Conservation (phyloP, 305 asterid genomes). For the Nicotiana rustica region DNA sequence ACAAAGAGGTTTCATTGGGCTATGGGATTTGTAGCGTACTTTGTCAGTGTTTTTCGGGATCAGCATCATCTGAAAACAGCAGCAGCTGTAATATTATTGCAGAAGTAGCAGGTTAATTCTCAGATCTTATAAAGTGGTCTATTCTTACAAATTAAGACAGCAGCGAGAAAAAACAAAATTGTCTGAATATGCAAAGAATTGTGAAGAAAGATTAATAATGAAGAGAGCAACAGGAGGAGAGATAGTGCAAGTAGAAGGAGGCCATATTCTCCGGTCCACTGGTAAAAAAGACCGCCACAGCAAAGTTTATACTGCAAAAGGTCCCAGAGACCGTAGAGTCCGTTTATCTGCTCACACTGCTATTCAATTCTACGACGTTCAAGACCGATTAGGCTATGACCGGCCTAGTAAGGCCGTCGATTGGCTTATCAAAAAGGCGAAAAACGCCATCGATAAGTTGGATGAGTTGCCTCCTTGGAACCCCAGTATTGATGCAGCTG, state of each 20-base stretch:
- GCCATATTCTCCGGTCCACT: conserved; percentile 86
- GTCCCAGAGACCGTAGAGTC: conserved; percentile 90
- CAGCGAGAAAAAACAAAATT: too few relatives aligned
- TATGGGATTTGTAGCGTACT: conserved; percentile 39
- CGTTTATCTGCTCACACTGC: conserved; percentile 96
- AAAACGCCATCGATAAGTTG: conserved; percentile 82
- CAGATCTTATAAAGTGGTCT: not conserved
- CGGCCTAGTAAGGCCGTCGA: conserved; percentile 98
- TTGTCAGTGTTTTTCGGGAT: conserved; percentile 51
- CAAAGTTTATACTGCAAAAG: conserved; percentile 89
- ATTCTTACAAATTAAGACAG: too few relatives aligned
- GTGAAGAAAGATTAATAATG: not conserved
- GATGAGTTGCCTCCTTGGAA: conserved; percentile 87
- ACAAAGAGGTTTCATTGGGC: conserved; percentile 44
- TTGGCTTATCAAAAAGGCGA: conserved; percentile 91
- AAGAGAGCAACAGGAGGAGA: conserved; percentile 55
- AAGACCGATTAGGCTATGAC: conserved; percentile 94
- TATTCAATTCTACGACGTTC: conserved; percentile 93
- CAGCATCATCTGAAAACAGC: conserved; percentile 34
- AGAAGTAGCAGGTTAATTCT: conserved; percentile 35
- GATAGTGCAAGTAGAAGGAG: conserved; percentile 90
- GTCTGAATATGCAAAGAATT: not conserved
- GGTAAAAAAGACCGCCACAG: conserved; percentile 93
- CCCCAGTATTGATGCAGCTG: conserved; percentile 42
- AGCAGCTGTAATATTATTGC: conserved; percentile 33